phyloP scores from a whole-genome alignment of 257 asterid species.

The Eustoma russellianum region DNA sequence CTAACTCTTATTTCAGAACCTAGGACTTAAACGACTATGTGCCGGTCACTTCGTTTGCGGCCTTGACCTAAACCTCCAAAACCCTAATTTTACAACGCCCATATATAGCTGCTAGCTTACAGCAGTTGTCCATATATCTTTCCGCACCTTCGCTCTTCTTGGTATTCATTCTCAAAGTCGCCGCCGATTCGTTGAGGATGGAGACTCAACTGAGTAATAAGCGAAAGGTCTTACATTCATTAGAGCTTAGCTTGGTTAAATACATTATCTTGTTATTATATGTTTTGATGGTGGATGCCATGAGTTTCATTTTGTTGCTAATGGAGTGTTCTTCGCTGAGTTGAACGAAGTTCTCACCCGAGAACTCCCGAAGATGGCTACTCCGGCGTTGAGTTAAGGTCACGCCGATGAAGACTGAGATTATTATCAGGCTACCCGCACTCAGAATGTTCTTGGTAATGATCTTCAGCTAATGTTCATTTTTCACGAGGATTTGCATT shows the following conservation, averaged over 20 bases:
- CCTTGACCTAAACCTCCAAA: not conserved
- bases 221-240: constrained; percentile 16
- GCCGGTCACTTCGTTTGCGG: too few species aligned
- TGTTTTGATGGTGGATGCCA: not conserved
- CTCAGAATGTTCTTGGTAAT: constrained; percentile 65
- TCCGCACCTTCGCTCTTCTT: not conserved
- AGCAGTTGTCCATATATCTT: too few species aligned
- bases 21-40: too few species aligned
- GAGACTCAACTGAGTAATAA: constrained; percentile 29
- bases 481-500: not conserved
- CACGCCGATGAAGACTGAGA: constrained; percentile 76
- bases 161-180: not conserved
- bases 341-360: constrained; percentile 58
- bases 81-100: constrained; percentile 7
- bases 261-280: not conserved
- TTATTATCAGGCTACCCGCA: constrained; percentile 77
- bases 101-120: not conserved
- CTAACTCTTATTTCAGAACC: too few species aligned
- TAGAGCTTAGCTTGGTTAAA: not conserved
- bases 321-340: constrained; percentile 65
- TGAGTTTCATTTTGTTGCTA: constrained; percentile 46
- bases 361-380: constrained; percentile 65
- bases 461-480: not conserved
- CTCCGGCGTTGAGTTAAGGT: constrained; percentile 78
- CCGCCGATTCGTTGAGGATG: constrained; percentile 8